A percentile compares a stretch with the other conserved stretches of the same genome.
Evolutionary conservation across 2,329 filamentous ascomycete species (phyloP).

Genomic region (Epichloe bromicola): DNA sequence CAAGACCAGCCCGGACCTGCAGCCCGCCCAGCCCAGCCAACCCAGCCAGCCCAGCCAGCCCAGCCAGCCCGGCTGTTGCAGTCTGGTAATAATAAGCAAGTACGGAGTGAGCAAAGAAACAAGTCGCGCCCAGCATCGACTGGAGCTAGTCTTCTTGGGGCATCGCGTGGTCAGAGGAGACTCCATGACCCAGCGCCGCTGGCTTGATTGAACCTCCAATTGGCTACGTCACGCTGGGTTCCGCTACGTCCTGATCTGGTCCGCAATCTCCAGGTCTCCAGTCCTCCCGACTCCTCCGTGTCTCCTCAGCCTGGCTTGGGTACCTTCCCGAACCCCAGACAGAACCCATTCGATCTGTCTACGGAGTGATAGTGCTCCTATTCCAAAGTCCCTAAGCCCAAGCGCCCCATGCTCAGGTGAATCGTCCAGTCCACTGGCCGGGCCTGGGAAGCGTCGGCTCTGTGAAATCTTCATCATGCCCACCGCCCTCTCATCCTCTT

Average conservation of each 20-base stretch:
- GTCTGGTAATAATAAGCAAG: background rate
- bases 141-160: background rate
- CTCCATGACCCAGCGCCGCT: background rate
- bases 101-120: no score
- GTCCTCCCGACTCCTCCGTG: background rate
- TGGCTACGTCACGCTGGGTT: background rate
- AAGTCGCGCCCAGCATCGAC: no score
- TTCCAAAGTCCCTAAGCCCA: background rate
- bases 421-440: background rate
- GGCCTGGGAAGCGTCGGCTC: conserved; percentile 3
- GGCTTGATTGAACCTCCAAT: background rate
- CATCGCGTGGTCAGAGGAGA: background rate
- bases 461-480: conserved; percentile 7
- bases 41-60: background rate
- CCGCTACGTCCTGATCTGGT: background rate
- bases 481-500: background rate
- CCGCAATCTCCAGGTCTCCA: background rate
- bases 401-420: conserved; percentile 3
- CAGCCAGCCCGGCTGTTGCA: background rate
- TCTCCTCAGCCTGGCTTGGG: background rate
- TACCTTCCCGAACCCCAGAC: conserved; percentile 1
- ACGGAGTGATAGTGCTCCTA: background rate
- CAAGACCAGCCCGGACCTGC: background rate
- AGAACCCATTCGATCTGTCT: background rate
- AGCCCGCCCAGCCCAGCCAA: background rate